These are phyloP conservation scores for Stereum hirsutum DNA, from an alignment of 1,284 basidiomycete species.

Conservation along the genomic window DNA sequence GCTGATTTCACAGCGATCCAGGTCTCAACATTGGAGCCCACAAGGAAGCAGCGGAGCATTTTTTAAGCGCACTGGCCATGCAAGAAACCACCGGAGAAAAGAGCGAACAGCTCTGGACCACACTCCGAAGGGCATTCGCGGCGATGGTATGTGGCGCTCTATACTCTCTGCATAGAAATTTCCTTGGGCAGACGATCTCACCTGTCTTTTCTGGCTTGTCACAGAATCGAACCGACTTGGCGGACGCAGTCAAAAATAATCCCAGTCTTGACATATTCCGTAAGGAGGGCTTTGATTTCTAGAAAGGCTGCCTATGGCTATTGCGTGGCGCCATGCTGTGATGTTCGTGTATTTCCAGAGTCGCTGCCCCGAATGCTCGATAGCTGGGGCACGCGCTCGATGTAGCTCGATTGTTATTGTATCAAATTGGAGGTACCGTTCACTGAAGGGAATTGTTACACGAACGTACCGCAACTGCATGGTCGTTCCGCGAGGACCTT, in stretches of 20 bases:
- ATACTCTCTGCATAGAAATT: neutral
- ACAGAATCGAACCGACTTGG: conserved; percentile 38
- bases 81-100: conserved; percentile 64
- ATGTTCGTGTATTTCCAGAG: no score
- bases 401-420: no score
- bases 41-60: conserved; percentile 95
- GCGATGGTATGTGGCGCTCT: conserved; percentile 55
- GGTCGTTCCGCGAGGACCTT: no score
- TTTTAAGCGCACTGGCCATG: conserved; percentile 85
- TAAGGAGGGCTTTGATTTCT: conserved; percentile 45
- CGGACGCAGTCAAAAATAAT: conserved; percentile 30
- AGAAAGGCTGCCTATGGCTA: neutral
- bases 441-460: no score
- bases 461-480: no score
- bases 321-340: no score
- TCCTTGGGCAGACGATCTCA: neutral
- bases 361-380: no score
- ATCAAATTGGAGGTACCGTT: no score
- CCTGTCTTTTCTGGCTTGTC: neutral
- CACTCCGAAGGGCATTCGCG: conserved; percentile 78
- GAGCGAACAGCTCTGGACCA: conserved; percentile 85
- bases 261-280: conserved; percentile 30
- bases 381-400: no score
- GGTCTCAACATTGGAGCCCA: conserved; percentile 94
- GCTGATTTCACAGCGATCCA: conserved; percentile 18